Percentiles rank a stretch among this genome's conserved stretches.
These are phyloP conservation scores for Lodderomyces jiufengensis DNA, from an alignment of 1,139 yeast species.

Conservation along the genomic window DNA sequence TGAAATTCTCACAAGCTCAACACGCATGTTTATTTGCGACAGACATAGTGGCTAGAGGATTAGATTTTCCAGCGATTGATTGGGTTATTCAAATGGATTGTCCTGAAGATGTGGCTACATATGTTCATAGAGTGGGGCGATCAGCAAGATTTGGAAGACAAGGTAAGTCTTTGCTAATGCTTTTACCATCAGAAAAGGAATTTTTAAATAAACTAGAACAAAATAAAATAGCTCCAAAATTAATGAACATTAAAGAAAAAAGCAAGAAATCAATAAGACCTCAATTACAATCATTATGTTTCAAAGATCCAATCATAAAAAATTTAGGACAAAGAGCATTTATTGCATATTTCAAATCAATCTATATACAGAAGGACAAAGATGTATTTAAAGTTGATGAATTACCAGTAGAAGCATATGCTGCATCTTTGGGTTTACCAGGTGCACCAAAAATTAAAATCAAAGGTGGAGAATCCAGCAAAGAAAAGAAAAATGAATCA, in stretches of 20 bases:
- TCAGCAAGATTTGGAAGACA: constrained; percentile 89
- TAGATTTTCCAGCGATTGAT: constrained; percentile 95
- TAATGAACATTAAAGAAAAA: constrained; percentile 70
- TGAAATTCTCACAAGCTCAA: constrained; percentile 80
- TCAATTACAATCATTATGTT: constrained; percentile 85
- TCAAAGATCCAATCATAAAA: constrained; percentile 87
- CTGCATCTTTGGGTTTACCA: constrained; percentile 86
- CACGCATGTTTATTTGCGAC: constrained; percentile 91
- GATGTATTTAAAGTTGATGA: constrained; percentile 75
- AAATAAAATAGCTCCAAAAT: constrained; percentile 66
- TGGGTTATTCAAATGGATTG: constrained; percentile 97
- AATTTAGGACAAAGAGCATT: constrained; percentile 95
- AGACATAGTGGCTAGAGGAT: constrained; percentile 95
- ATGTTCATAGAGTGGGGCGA: constrained; percentile 95
- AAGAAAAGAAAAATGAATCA: constrained; percentile 79
- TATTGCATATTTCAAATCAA: constrained; percentile 81
- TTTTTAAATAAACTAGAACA: constrained; percentile 62
- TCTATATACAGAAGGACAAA: constrained; percentile 83
- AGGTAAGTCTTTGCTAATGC: constrained; percentile 81
- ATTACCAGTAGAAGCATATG: constrained; percentile 78
- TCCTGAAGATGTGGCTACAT: constrained; percentile 94
- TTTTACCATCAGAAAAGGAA: constrained; percentile 80
- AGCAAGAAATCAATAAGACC: constrained; percentile 77
- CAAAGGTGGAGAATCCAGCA: constrained; percentile 45
- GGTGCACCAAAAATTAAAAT: constrained; percentile 94